Evolutionary conservation across 2,329 filamentous ascomycete species (phyloP), one percentile per base, ranked within the genome.

Genomic region (Cyanodermella asteris): DNA sequence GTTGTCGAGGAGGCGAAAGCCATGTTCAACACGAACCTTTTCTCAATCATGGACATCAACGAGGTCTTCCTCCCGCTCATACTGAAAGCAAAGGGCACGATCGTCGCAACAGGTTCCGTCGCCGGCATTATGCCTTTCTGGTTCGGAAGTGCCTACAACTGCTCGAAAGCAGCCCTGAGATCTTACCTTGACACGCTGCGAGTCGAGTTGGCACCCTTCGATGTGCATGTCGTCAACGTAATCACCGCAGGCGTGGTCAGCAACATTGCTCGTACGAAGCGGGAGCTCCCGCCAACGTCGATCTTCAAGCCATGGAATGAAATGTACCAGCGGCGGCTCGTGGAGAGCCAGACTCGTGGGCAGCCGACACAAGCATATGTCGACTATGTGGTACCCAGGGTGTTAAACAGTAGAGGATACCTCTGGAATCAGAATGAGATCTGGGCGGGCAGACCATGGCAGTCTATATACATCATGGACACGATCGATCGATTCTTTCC

Each of bases 181-280:
- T 49, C 54, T 1, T 70, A 62, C 39, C 58, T 55, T 28, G 55
- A 69, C 30, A 64, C 61, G 1, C 40, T 69, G 23, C 53, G 65
- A 8, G 55, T 69, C 11, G 63, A 70, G 36, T 43, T 69, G 41
- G 35, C 34, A 4, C 38, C 39, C 8, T 52, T 36, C 22, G 56
- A 53, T 8, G 54, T 61, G 31, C 49, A 53, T 19, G 55, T 66
- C 18, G 56, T 54, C 28, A 56, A 60, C 3, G 47, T 61, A 16
- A 49, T 70, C 5, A 70, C 66, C 2, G 66, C 66, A 7, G 64
- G 65, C 7, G 64, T 71, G 16, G 56, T 60, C 38, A 60, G 55
- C 20, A 61, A 61, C 16, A 65, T 71, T 34, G 57, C 61, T 4
- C 51, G 64, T n/a, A 51, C 46, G 5, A 41, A 60, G 9, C 50